Evolutionary conservation across 805 yeast genomes (phyloP), one percentile per base, ranked within the genome.

Genomic region (Kuraishia ogatae): DNA sequence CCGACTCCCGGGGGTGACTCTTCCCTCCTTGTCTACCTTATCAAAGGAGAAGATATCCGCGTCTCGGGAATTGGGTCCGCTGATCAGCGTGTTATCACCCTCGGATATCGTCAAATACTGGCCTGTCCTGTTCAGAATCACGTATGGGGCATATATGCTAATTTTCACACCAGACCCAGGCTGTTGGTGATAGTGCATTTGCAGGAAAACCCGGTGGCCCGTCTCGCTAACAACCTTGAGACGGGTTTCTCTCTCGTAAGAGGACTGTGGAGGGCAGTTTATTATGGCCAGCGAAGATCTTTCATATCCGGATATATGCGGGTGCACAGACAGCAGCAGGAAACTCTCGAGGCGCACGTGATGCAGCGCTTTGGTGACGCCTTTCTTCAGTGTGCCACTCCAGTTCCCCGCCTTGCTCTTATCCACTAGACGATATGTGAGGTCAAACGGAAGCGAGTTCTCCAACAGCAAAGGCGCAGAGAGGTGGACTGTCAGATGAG

Each of bases 31-130:
- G 21, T 67, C 58, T 50, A 65, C 66, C 7, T 69, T 69, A 39
- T 77, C 79, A 64, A 89, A 93, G 0, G 99, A 93, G 72, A 94
- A 92, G 88, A 94, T 82, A 56, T 79, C 80, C 0, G 97, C 97
- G 17, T 61, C 62, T 2, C 47, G 57, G 1, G 26, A 48, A 6
- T 22, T n/a, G 23, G 28, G 49, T 15, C 66, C 66, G 0, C 88
- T 80, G 20, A 71, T 67, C 50, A 84, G 71, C 17, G 78, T 71
- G 64, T 86, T 88, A 26, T 72, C 62, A 15, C 78, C 75, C 39
- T 84, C 84, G 53, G 81, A 85, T 57, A 91, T 68, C 51, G 73
- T 76, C 15, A 94, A 59, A 59, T 82, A 82, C 57, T 77, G 79
- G 1, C 88, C 92, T 0, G 97, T 89, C 62, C 87, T 76, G 68